Base-by-base conservation (phyloP, 1,284 basidiomycete species). In the Sporisorium scitamineum region DNA sequence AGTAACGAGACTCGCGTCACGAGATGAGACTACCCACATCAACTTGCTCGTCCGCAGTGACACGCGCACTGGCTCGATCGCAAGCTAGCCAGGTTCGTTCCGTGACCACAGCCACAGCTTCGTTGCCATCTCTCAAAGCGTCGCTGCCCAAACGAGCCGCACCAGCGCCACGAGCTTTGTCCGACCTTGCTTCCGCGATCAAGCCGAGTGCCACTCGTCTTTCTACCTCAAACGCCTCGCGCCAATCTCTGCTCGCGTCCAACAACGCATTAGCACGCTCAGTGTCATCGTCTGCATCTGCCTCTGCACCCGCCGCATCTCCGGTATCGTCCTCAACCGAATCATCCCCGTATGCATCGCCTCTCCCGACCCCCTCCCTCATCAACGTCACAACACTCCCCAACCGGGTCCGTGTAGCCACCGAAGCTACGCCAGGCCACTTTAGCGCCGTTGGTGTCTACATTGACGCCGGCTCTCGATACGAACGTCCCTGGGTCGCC, bases 381-480 rank as follows among this genome's bases (percentile, higher is more conserved):
- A 69, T 73, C 51, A 66, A 82, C 44, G 71, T 96, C 47, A 95
- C 95, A 0, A 95, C 93, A 0, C 89, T 99, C 1, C 91, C 94
- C 5, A 98, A 97, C 87, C 93, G 92, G 86, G 90, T 98, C 57
- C 89, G 94, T 70, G 94, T 99, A 53, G 94, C 94, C 16, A 97
- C 95, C 13, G 94, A 97, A 86, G 88, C 89, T 2, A 92, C 92
- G 1, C 95, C 95, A 0, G 94, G 95, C 10, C 95, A 99, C 87
- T 98, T 99, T 86, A 93, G 95, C 55, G 92, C 95, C 1, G 90
- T 97, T 1, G 96, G 95, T 18, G 90, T 99, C 37, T 98, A 95
- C 81, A 89, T 98, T 75, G 94, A 97, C 85, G 94, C 94, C 5
- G 96, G 97, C 24, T 92, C 93, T 39, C 89, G 96, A n/a, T 96